Conservation (phyloP, 2,329 filamentous ascomycete species). For the Penicillium freii region DNA sequence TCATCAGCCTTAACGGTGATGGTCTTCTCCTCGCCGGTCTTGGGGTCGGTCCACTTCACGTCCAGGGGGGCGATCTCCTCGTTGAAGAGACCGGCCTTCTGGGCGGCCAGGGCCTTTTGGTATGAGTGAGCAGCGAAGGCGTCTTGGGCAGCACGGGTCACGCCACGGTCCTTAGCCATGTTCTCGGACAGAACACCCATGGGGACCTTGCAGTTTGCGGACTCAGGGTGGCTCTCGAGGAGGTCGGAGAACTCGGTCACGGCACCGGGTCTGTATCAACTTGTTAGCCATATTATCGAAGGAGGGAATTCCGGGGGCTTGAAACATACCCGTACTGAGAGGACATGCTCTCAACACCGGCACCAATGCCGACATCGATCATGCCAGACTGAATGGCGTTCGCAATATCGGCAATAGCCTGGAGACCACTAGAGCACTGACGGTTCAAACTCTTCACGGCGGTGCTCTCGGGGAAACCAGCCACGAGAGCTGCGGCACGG, state of each 20-base stretch:
- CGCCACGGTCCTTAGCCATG: slow-evolving; percentile 83
- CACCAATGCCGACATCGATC: slow-evolving; percentile 93
- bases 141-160: slow-evolving; percentile 74
- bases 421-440: slow-evolving; percentile 89
- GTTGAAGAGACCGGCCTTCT: slow-evolving; percentile 84
- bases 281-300: not conserved
- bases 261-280: slow-evolving; percentile 64
- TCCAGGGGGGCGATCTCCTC: slow-evolving; percentile 86
- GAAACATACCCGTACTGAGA: slow-evolving; percentile 75
- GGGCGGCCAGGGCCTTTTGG: slow-evolving; percentile 82
- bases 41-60: slow-evolving; percentile 85
- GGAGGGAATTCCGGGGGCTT: not conserved
- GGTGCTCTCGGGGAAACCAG: slow-evolving; percentile 81
- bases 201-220: slow-evolving; percentile 94
- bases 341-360: slow-evolving; percentile 96
- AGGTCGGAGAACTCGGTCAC: slow-evolving; percentile 91
- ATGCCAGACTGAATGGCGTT: slow-evolving; percentile 88
- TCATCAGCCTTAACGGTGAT: slow-evolving; percentile 84
- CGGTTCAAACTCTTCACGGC: slow-evolving; percentile 88
- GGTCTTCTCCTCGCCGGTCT: slow-evolving; percentile 79
- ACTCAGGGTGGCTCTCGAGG: slow-evolving; percentile 74
- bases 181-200: slow-evolving; percentile 93
- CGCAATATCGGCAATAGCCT: slow-evolving; percentile 89
- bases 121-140: slow-evolving; percentile 92
- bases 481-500: slow-evolving; percentile 84